Evolutionary conservation across 805 yeast species (phyloP).

Genomic region (Spathaspora sp.): DNA sequence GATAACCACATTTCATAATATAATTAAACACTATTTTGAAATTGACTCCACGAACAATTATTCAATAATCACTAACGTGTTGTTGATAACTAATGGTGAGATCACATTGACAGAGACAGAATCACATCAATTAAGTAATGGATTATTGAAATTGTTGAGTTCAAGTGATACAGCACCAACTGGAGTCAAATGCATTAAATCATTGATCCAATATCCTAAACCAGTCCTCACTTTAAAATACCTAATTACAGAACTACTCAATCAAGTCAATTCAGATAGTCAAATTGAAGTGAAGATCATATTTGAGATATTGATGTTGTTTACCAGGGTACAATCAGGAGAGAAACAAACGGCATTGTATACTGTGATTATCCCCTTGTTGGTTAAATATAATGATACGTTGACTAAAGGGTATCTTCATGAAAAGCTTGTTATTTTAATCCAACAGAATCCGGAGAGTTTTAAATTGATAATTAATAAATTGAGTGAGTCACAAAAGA

Average conservation of each 20-base stretch:
- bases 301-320: slow-evolving; percentile 48
- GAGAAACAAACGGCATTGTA: slow-evolving; percentile 28
- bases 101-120: slow-evolving; percentile 23
- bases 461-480: slow-evolving; percentile 48
- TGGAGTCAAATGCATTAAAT: slow-evolving; percentile 55
- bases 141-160: slow-evolving; percentile 21
- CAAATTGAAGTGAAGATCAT: slow-evolving; percentile 24
- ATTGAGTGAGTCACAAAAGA: slow-evolving; percentile 39
- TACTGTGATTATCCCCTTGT: slow-evolving; percentile 32
- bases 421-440: slow-evolving; percentile 44
- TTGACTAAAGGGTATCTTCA: slow-evolving; percentile 38
- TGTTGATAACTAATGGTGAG: slow-evolving; percentile 34
- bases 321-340: slow-evolving; percentile 28
- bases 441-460: slow-evolving; percentile 38
- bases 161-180: slow-evolving; percentile 20
- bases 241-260: slow-evolving; percentile 44
- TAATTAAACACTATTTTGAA: slow-evolving; percentile 16
- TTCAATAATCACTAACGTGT: slow-evolving; percentile 29
- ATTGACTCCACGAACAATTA: slow-evolving; percentile 17
- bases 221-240: slow-evolving; percentile 34
- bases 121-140: slow-evolving; percentile 15
- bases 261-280: slow-evolving; percentile 15
- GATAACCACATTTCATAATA: slow-evolving; percentile 22
- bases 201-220: slow-evolving; percentile 42
- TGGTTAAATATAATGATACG: slow-evolving; percentile 27